phyloP scores from a whole-genome alignment of 805 yeast species.

The Suhomyces sp. region DNA sequence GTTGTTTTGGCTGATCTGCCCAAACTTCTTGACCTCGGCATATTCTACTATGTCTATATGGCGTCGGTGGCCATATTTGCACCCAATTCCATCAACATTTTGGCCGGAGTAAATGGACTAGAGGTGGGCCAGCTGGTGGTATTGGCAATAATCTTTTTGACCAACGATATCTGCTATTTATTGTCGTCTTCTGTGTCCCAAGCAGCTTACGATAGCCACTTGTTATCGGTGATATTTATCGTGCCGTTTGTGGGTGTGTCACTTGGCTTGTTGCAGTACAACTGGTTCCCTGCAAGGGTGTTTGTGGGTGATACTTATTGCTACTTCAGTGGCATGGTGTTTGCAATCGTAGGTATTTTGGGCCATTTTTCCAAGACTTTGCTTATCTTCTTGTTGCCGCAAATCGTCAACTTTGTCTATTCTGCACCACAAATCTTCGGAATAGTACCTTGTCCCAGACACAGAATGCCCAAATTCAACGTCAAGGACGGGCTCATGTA shows the following conservation, averaged over 20 bases:
- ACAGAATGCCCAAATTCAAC: constrained; percentile 81
- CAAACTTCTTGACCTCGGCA: constrained; percentile 70
- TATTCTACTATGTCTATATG: constrained; percentile 84
- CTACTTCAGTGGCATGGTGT: constrained; percentile 97
- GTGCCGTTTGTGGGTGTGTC: constrained; percentile 88
- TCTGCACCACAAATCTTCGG: constrained; percentile 90
- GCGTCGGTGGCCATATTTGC: constrained; percentile 87
- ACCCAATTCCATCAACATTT: constrained; percentile 91
- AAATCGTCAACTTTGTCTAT: constrained; percentile 83
- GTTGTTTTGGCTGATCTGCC: constrained; percentile 34
- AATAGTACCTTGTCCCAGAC: constrained; percentile 92
- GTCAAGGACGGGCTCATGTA: constrained; percentile 66
- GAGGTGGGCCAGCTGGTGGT: constrained; percentile 95
- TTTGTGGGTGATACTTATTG: constrained; percentile 99
- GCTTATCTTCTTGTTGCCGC: constrained; percentile 83
- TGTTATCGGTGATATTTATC: constrained; percentile 73
- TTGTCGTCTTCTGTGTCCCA: constrained; percentile 37
- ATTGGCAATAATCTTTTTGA: constrained; percentile 62
- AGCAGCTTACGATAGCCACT: constrained; percentile 74
- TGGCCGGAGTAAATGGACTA: constrained; percentile 95
- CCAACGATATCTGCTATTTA: constrained; percentile 75
- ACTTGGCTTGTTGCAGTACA: constrained; percentile 67
- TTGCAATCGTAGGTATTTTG: constrained; percentile 92
- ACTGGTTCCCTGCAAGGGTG: constrained; percentile 88
- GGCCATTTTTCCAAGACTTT: constrained; percentile 96